Evolutionary conservation across 148 eudicot species (phyloP).

Genomic region (Gaultheria prostrata): DNA sequence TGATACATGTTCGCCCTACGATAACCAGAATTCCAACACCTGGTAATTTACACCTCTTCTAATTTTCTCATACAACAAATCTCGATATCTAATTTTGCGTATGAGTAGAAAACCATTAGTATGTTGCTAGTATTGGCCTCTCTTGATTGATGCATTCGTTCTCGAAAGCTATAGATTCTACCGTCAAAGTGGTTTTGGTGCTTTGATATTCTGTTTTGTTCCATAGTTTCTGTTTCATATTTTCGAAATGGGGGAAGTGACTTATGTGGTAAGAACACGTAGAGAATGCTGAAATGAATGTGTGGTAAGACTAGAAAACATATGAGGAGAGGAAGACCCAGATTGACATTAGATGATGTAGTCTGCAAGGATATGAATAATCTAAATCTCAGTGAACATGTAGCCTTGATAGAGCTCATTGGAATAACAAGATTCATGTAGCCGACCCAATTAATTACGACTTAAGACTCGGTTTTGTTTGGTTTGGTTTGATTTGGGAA

Average conservation of each 20-base stretch:
- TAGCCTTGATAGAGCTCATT: no score
- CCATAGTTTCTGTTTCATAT: background rate
- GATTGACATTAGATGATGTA: no score
- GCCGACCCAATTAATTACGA: no score
- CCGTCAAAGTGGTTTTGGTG: background rate
- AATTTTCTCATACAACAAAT: background rate
- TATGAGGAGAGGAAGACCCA: no score
- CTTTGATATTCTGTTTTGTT: background rate
- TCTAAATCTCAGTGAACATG: no score
- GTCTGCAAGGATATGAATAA: no score
- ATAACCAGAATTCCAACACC: slow-evolving; percentile 77
- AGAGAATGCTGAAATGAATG: no score
- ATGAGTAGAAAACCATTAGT: background rate
- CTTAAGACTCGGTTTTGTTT: no score
- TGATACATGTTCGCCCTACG: slow-evolving; percentile 66
- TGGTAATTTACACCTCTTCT: slow-evolving; percentile 45
- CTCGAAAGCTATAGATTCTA: background rate
- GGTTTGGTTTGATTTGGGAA: no score
- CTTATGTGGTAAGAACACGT: no score
- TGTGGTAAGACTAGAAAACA: no score
- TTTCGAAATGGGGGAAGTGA: background rate
- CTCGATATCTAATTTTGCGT: background rate
- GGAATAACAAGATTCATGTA: no score
- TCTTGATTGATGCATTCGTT: background rate
- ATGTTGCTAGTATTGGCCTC: background rate